phyloP scores from a whole-genome alignment of 2,329 filamentous ascomycete genomes.

The Colletotrichum graminicola region DNA sequence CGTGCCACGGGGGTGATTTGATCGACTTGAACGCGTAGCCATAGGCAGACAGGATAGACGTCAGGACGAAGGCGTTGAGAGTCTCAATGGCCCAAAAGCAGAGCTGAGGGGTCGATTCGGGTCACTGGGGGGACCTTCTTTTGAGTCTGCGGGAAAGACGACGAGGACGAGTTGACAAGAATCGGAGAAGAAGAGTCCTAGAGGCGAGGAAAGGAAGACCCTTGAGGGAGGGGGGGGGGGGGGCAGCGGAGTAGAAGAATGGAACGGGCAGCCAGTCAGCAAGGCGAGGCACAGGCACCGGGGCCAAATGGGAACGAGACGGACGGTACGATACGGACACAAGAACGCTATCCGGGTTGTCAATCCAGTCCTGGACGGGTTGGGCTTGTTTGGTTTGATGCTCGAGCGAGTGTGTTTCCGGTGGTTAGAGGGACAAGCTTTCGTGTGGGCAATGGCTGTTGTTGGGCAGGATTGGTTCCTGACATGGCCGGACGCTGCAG shows the following conservation, averaged over 20 bases:
- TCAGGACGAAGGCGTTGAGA: neutral
- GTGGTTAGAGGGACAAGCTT: slow-evolving; percentile 5
- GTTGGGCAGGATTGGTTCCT: slow-evolving; percentile 10
- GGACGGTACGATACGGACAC: neutral
- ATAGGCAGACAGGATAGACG: slow-evolving; percentile 9
- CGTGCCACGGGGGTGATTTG: slow-evolving; percentile 15
- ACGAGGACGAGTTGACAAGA: slow-evolving; percentile 10
- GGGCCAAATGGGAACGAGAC: neutral
- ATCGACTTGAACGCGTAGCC: slow-evolving; percentile 16
- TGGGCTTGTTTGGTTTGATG: slow-evolving; percentile 9
- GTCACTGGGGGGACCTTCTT: neutral
- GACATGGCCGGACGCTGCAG: slow-evolving; percentile 19
- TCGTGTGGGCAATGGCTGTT: neutral
- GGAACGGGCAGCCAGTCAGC: neutral
- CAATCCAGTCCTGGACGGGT: slow-evolving; percentile 12
- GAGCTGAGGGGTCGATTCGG: slow-evolving; percentile 2
- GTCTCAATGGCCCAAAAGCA: slow-evolving; percentile 4
- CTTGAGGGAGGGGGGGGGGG: neutral
- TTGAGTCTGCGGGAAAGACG: neutral
- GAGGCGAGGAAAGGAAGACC: no score
- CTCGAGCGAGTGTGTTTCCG: slow-evolving; percentile 11
- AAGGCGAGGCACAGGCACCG: no score
- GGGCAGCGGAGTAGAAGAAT: slow-evolving; percentile 32
- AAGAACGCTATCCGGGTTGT: neutral
- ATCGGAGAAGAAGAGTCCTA: neutral